Evolutionary conservation across 2,329 filamentous ascomycete genomes (phyloP), one percentile per base, ranked within the genome.

Genomic region (Alternaria metachromatica): DNA sequence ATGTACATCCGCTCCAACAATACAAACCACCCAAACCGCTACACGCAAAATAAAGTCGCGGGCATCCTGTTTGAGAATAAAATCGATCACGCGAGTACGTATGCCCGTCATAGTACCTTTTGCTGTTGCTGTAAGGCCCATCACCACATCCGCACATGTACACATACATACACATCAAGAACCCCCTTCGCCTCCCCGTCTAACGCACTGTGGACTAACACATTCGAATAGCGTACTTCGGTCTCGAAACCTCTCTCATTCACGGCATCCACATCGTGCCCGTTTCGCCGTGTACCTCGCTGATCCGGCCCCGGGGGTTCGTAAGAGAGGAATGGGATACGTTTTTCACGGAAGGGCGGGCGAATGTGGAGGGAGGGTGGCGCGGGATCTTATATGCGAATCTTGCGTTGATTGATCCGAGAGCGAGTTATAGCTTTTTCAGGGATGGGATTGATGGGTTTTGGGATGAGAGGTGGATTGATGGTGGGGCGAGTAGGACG

Each of bases 41-140:
- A 96, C 76, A 89, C 92, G 66, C 87, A 84, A 45, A 98, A 98
- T 84, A 94, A 92, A 80, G 84, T 87, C 7, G 84, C 85, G 1
- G 87, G 87, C 15, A 88, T 89, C 3, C 78, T 97, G 9, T 98
- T 97, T 74, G 95, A 98, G 81, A 97, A 97, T 84, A 98, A 98
- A 82, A 87, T 94, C 58, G 93, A 98, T 78, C 93, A 97, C 80
- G 91, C 92, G 4, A 97, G 94, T 9, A 97, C 92, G 81, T 92
- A 62, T 48, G 20, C 92, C 15, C 25, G 82, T n/a, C 91, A 94
- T 23, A 48, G 82, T 15, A 91, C 94, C 37, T 63, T 60, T 41
- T 57, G 55, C 18, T 44, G 30, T 23, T 58, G 60, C 12, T 58
- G 51, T 56, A 56, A 44, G 33, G 15, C 15, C 15, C 33, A n/a